Base-by-base conservation (phyloP, 441 rosid genomes). In the Euphorbia schlechtendalii region DNA sequence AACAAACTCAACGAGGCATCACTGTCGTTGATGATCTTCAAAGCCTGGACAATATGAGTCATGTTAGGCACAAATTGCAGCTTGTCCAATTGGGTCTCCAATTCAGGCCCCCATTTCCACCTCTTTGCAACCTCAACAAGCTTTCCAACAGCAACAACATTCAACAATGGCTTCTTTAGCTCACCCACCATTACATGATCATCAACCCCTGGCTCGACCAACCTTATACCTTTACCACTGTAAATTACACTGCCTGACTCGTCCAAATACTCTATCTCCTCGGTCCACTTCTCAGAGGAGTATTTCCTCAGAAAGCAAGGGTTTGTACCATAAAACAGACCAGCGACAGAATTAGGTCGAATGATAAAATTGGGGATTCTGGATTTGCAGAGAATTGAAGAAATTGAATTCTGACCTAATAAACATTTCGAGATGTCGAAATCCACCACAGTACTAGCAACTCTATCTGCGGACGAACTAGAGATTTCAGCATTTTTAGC, bases 21-120 rank as follows among this genome's bases (percentile, higher is more conserved):
- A 46, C 73, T 71, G 61, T 87, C 95, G 53, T 77, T 74, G 46
- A 90, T 64, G 65, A 83, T 74, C 78, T 84, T 93, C 82, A 87
- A 51, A 3, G 97, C 82, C 72, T 93, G 96, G 45, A 65, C 71
- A 24, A 84, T 67, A 68, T 87, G 99, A 73, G 81, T 86, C 95
- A 85, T 90, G 63, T 70, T 87, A 0, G 99, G 99, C 67, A 82
- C 76, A 54, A 90, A 93, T 65, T 88, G 99, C 48, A 93, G 78
- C 71, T 82, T 88, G 63, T 88, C 89, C 75, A 93, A 74, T 1
- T 93, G 97, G 34, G 78, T 84, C 79, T 93, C 99, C 67, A 93
- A 71, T 75, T 90, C 95, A 0, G 93, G 96, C 22, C 99, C 99
- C 99, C 99, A 93, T 78, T 83, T 90, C 97, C 99, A 93, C 79